A percentile compares a stretch with the other conserved stretches of the same genome.
Evolutionary conservation across 805 yeast species (phyloP).

Genomic region (Saturnispora bothae): DNA sequence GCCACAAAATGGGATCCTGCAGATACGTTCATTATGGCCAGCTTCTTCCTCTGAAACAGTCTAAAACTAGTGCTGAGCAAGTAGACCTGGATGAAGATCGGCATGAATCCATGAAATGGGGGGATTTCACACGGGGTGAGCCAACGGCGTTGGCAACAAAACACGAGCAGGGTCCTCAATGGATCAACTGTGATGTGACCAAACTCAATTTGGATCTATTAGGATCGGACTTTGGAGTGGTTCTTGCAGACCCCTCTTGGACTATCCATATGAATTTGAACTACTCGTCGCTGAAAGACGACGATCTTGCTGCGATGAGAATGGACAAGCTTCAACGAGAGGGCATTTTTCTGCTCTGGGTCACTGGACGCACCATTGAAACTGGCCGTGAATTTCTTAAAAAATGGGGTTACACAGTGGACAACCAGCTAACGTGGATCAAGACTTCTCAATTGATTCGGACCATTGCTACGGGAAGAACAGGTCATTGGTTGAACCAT

Average conservation of each 20-base stretch:
- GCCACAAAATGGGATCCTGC: constrained; percentile 76
- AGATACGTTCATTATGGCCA: constrained; percentile 70
- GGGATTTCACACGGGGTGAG: constrained; percentile 42
- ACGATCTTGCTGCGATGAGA: constrained; percentile 58
- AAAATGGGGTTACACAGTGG: constrained; percentile 73
- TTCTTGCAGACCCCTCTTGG: constrained; percentile 95
- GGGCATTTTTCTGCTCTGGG: constrained; percentile 83
- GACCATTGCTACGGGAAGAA: constrained; percentile 89
- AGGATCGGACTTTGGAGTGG: constrained; percentile 68
- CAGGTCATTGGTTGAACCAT: constrained; percentile 96
- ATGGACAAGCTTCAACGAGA: constrained; percentile 66
- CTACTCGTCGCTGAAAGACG: constrained; percentile 68
- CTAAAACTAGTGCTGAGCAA: constrained; percentile 5
- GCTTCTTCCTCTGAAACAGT: constrained; percentile 29
- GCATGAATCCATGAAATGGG: constrained; percentile 17
- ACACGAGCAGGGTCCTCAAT: constrained; percentile 47
- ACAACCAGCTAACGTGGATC: constrained; percentile 83
- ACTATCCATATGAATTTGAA: constrained; percentile 83
- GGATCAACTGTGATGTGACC: constrained; percentile 81
- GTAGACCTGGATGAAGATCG: too few relatives aligned
- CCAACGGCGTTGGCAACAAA: constrained; percentile 23
- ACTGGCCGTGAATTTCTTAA: constrained; percentile 66
- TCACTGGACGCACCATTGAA: constrained; percentile 89
- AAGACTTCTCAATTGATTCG: constrained; percentile 80
- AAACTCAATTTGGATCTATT: constrained; percentile 56